phyloP scores from a whole-genome alignment of 2,329 filamentous ascomycete species.

The Rutstroemia sp. region DNA sequence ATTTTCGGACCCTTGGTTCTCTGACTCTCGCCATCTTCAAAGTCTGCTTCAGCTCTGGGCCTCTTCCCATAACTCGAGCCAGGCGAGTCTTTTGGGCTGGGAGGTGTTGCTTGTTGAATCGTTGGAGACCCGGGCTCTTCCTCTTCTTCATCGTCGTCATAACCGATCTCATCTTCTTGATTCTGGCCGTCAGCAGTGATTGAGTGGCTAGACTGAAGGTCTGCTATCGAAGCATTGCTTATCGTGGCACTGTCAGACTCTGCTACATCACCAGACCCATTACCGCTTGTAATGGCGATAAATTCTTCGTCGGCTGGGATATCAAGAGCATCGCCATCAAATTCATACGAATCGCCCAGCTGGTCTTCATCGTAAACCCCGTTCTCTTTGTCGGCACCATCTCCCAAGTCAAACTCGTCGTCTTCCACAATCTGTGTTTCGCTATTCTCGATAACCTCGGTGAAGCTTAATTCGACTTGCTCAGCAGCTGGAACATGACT shows the following conservation, averaged over 20 bases:
- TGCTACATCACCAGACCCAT: conserved; percentile 7
- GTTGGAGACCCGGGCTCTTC: neutral
- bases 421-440: neutral
- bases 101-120: conserved; percentile 3
- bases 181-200: conserved; percentile 22
- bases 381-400: conserved; percentile 11
- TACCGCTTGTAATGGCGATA: neutral
- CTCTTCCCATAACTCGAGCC: conserved; percentile 22
- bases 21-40: conserved; percentile 14
- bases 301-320: neutral
- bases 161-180: conserved; percentile 26
- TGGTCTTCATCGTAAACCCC: neutral
- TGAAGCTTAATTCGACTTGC: conserved; percentile 3
- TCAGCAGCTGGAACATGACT: neutral
- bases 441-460: neutral
- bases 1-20: conserved; percentile 20
- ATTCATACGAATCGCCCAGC: neutral
- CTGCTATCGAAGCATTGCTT: conserved; percentile 12
- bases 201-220: conserved; percentile 23
- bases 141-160: conserved; percentile 23
- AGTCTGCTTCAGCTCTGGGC: conserved; percentile 21
- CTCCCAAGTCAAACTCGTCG: conserved; percentile 9
- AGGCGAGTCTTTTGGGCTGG: conserved; percentile 7
- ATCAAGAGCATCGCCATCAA: neutral
- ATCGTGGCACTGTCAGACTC: conserved; percentile 31